phyloP scores from a whole-genome alignment of 179 eudicot genomes.

The Amaranthus tricolor region DNA sequence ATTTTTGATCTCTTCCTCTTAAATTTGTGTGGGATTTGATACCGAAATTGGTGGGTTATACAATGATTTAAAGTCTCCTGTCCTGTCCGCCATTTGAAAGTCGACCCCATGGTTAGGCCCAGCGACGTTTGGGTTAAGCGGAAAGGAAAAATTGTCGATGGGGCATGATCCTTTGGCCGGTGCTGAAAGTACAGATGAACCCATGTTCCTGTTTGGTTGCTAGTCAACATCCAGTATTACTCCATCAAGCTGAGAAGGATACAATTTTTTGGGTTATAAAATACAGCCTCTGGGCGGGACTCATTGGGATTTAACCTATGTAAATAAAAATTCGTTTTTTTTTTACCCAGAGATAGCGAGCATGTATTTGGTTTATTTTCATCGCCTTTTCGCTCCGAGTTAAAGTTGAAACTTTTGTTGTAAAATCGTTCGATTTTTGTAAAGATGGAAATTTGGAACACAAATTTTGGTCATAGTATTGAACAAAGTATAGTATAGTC shows the following conservation, averaged over 20 bases:
- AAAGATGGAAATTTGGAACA: too few relatives aligned
- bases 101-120: conserved; percentile 27
- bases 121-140: conserved; percentile 5
- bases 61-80: conserved; percentile 27
- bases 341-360: neutral
- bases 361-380: too few relatives aligned
- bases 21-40: conserved; percentile 24
- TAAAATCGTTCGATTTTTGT: too few relatives aligned
- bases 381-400: too few relatives aligned
- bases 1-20: conserved; percentile 25
- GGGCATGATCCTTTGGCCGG: conserved; percentile 16
- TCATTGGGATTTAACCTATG: conserved; percentile 6
- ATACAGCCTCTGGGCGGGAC: too few relatives aligned
- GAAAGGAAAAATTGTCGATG: neutral
- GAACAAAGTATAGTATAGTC: too few relatives aligned
- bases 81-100: conserved; percentile 29
- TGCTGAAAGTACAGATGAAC: conserved; percentile 19
- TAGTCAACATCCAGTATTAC: conserved; percentile 29
- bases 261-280: conserved; percentile 8
- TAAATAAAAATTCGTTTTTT: conserved; percentile 17
- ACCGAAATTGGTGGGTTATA: conserved; percentile 22
- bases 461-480: too few relatives aligned
- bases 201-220: conserved; percentile 36
- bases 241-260: neutral
- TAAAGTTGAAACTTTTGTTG: too few relatives aligned